Base-by-base conservation (phyloP, 768 basidiomycete species). In the Cystobasidium tubakii region DNA sequence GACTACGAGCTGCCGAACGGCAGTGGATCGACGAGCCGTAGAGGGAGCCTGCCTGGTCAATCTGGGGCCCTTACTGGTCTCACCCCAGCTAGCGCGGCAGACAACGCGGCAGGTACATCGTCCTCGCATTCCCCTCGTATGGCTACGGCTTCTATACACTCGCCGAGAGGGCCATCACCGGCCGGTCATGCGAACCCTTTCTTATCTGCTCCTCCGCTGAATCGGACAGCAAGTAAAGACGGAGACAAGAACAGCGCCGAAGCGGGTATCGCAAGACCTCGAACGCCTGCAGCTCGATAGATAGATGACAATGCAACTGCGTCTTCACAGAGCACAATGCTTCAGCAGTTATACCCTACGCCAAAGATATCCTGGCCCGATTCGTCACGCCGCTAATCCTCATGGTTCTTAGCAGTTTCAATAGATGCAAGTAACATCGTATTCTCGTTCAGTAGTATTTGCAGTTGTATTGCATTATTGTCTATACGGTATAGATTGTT, bases 201-300 rank as follows among this genome's bases (percentile, higher is more conserved):
- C 34, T 27, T 65, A 3, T 39, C 63, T 2, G 69, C 42, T 1
- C 66, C 66, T 15, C 57, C 25, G 4, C 33, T 60, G 27, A 60
- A 60, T 29, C 25, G 57, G 15, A 54, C n/a, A 7, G 33, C 27
- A 7, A 69, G 66, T 17, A 69, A 69, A 54, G 66, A 69, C 15
- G 44, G 66, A 4, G 43, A 43, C 33, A 39, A 43, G 25, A 29
- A 36, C 64, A n/a, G 13, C 36, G 63, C 34, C 25, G 39, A 46
- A 39, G 63, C 34, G 15, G 63, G 34, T 15, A 46, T n/a, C 15
- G 29, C 64, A 13, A 67, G 66, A 53, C 43, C 42, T 29, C 42
- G 66, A 27, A 67, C 66, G n/a, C 66, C 66, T 25, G 29, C 43
- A 23, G 39, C 39, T 54, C 21, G 53, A 19, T 54, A 29, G 21